phyloP scores from a whole-genome alignment of 2,329 filamentous ascomycete genomes.

The Dothiorella sarmentorum region DNA sequence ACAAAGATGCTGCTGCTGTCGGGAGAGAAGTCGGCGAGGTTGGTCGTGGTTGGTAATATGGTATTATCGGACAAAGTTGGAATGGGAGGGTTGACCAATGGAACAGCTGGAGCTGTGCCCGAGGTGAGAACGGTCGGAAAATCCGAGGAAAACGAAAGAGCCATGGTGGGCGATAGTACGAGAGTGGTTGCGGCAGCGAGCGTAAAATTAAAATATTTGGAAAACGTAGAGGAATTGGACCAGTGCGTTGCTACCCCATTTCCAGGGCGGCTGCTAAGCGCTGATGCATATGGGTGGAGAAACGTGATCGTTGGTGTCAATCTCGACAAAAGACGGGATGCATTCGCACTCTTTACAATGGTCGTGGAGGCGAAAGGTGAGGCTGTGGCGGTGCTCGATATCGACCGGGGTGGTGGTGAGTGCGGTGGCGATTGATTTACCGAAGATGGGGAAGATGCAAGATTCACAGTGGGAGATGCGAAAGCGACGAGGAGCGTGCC shows the following conservation, averaged over 20 bases:
- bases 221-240: neutral
- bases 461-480: neutral
- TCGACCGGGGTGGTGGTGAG: neutral
- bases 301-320: neutral
- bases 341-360: constrained; percentile 6
- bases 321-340: neutral
- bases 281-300: constrained; percentile 3
- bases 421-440: neutral
- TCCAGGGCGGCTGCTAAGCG: neutral
- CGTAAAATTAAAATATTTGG: neutral
- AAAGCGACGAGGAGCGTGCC: neutral
- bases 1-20: constrained; percentile 3
- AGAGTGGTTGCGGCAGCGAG: constrained; percentile 1
- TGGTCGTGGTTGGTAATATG: neutral
- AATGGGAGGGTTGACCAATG: neutral
- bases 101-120: neutral
- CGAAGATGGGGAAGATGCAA: neutral
- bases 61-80: neutral
- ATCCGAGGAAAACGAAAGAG: neutral
- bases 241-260: neutral
- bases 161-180: constrained; percentile 1
- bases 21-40: neutral
- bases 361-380: neutral
- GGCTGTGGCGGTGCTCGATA: constrained; percentile 4
- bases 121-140: neutral